A percentile compares a stretch with the other conserved stretches of the same genome.
These are phyloP conservation scores for Cladophialophora exuberans DNA, from an alignment of 2,329 filamentous ascomycete species.

Conservation along the genomic window DNA sequence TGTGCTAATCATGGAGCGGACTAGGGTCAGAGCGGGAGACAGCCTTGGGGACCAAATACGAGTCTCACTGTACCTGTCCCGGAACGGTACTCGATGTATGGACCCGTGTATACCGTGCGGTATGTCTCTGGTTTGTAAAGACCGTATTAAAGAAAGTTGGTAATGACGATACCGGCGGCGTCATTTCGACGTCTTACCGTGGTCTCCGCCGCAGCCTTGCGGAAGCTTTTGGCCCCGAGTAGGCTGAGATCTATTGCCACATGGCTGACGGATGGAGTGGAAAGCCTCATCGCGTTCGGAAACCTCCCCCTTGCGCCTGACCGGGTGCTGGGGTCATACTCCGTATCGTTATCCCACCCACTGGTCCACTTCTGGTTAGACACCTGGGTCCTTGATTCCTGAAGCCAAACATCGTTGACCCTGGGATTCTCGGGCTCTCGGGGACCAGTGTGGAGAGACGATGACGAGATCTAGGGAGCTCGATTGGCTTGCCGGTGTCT, in stretches of 20 bases:
- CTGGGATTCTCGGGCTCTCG: conserved; percentile 9
- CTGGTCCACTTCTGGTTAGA: conserved; percentile 1
- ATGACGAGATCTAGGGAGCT: not conserved
- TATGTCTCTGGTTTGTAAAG: too few species aligned
- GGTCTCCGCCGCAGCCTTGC: conserved; percentile 4
- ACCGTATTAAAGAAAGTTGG: not conserved
- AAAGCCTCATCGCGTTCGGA: conserved; percentile 13
- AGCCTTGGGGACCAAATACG: not conserved
- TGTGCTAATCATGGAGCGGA: not conserved
- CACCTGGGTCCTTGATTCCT: too few species aligned
- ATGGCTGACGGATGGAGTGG: conserved; percentile 6
- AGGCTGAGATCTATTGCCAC: conserved; percentile 13
- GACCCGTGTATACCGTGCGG: too few species aligned
- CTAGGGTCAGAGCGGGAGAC: not conserved
- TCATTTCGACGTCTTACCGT: conserved; percentile 4
- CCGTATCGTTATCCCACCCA: not conserved
- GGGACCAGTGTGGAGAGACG: conserved; percentile 3
- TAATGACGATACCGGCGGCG: not conserved
- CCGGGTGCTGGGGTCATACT: not conserved
- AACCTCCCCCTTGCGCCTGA: too few species aligned
- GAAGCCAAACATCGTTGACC: conserved; percentile 2
- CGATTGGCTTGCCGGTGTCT: conserved; percentile 5
- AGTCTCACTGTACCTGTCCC: too few species aligned
- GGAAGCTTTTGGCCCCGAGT: conserved; percentile 4
- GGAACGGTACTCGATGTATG: too few species aligned